These are phyloP conservation scores for Kazachstania taianensis DNA, from an alignment of 805 yeast species.

Conservation along the genomic window DNA sequence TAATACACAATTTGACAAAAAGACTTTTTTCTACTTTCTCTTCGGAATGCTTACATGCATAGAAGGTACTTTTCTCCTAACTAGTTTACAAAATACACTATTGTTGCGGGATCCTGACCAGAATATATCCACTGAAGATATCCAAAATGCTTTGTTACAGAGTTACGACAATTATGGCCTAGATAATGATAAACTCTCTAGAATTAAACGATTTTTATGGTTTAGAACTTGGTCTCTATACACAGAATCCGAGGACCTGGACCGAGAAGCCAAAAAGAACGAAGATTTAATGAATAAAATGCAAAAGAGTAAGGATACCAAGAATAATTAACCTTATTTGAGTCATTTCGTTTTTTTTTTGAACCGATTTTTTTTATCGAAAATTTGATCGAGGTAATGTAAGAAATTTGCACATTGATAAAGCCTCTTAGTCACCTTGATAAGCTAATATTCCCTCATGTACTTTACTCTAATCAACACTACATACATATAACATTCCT, in stretches of 20 bases:
- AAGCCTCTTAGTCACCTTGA: too few relatives aligned
- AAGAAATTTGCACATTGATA: too few relatives aligned
- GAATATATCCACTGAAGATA: slow-evolving; percentile 30
- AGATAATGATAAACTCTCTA: slow-evolving; percentile 39
- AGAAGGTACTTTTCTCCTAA: slow-evolving; percentile 33
- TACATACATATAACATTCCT: neutral
- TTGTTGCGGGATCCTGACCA: slow-evolving; percentile 16
- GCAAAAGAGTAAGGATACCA: slow-evolving; percentile 8
- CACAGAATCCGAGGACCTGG: slow-evolving; percentile 20
- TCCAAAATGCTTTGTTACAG: slow-evolving; percentile 32
- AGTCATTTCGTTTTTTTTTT: too few relatives aligned
- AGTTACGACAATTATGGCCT: slow-evolving; percentile 44
- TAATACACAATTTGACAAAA: too few relatives aligned
- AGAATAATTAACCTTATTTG: too few relatives aligned
- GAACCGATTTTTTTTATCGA: too few relatives aligned
- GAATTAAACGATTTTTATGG: slow-evolving; percentile 51
- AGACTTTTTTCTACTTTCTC: slow-evolving; percentile 18
- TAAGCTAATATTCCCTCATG: neutral
- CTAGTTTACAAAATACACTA: slow-evolving; percentile 30
- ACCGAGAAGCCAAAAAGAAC: slow-evolving; percentile 43
- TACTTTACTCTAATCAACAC: neutral
- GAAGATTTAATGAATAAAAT: slow-evolving; percentile 62
- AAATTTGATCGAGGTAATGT: too few relatives aligned
- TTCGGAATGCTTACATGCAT: slow-evolving; percentile 32
- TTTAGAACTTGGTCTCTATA: slow-evolving; percentile 35